Evolutionary conservation across 768 basidiomycete species (phyloP), one percentile per base, ranked within the genome.

Genomic region (Lactarius vividus): DNA sequence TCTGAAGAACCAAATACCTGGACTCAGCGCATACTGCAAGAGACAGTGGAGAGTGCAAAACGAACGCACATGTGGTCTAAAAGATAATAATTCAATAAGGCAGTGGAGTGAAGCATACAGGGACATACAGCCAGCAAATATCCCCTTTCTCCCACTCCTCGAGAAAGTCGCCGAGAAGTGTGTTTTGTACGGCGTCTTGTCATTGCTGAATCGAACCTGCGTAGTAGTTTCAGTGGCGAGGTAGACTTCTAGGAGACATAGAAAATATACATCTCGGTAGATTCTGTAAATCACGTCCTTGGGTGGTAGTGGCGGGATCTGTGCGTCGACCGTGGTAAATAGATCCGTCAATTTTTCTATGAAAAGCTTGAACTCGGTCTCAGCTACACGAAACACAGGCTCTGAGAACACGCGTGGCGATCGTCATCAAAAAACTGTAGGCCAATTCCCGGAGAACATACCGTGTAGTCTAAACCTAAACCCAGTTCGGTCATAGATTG

Each of bases 151-250:
- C 3, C 96, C 96, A 33, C 90, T 90, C 56, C 97, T 81, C 4
- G 94, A 95, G 70, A 96, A 92, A 61, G 88, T 89, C 0, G 92
- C 91, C 0, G 89, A 89, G 37, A 98, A 82, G 11, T 82, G 81
- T 7, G 76, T 84, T 77, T 98, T 98, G 79, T 99, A 99, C 0
- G 96, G 96, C 5, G 96, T 99, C 78, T 95, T 96, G 74, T 95
- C 91, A 63, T 92, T 92, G 73, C 91, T 93, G 77, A 96, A 97
- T 16, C 95, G 85, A 28, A 96, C 75, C 91, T 94, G 54, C 40
- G 40, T 8, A n/a, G 13, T 40, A n/a, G 13, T 40, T 23, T 40
- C 8, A 28, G 9, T 26, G 20, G 42, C n/a, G 29, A 35, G 29
- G 57, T 29, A 8, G 29, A 3, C 29, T 26, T 46, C 29, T 31